Evolutionary conservation across 2,329 filamentous ascomycete genomes (phyloP).

Genomic region (Aspergillus sp.): DNA sequence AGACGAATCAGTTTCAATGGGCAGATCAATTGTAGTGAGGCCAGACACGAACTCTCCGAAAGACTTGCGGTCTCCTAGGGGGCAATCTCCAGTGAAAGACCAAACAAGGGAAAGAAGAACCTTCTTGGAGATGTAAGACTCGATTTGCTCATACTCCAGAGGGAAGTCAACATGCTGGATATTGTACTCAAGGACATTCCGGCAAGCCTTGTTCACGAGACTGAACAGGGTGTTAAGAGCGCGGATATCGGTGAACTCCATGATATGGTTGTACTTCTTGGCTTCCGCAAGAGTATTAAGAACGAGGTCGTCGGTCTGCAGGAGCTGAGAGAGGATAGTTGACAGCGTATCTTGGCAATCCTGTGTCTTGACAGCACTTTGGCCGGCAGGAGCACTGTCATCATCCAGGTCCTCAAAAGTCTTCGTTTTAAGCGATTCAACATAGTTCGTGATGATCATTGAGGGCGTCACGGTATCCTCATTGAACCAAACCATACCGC

Average conservation of each 20-base stretch:
- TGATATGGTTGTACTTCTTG: slow-evolving; percentile 84
- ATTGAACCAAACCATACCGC: slow-evolving; percentile 99
- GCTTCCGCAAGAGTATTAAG: slow-evolving; percentile 74
- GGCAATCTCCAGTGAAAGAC: slow-evolving; percentile 94
- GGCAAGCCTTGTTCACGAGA: slow-evolving; percentile 87
- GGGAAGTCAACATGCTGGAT: slow-evolving; percentile 91
- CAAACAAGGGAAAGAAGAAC: slow-evolving; percentile 88
- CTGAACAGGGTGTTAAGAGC: slow-evolving; percentile 93
- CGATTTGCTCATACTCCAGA: slow-evolving; percentile 83
- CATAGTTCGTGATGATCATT: slow-evolving; percentile 92
- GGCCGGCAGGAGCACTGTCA: slow-evolving; percentile 74
- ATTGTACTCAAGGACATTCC: slow-evolving; percentile 94
- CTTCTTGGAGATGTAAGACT: slow-evolving; percentile 90
- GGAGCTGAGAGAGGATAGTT: slow-evolving; percentile 71
- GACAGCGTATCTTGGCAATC: slow-evolving; percentile 77
- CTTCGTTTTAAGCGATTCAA: slow-evolving; percentile 76
- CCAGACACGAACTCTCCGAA: slow-evolving; percentile 85
- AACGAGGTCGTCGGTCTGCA: slow-evolving; percentile 80
- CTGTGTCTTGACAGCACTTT: slow-evolving; percentile 74
- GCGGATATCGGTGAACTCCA: slow-evolving; percentile 93
- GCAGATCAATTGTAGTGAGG: slow-evolving; percentile 82
- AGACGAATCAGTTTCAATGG: slow-evolving; percentile 71
- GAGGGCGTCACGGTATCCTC: slow-evolving; percentile 90
- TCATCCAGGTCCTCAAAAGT: slow-evolving; percentile 96
- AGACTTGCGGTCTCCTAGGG: slow-evolving; percentile 77